Conservation (phyloP, 257 asterid species). For the Primulina eburnea region DNA sequence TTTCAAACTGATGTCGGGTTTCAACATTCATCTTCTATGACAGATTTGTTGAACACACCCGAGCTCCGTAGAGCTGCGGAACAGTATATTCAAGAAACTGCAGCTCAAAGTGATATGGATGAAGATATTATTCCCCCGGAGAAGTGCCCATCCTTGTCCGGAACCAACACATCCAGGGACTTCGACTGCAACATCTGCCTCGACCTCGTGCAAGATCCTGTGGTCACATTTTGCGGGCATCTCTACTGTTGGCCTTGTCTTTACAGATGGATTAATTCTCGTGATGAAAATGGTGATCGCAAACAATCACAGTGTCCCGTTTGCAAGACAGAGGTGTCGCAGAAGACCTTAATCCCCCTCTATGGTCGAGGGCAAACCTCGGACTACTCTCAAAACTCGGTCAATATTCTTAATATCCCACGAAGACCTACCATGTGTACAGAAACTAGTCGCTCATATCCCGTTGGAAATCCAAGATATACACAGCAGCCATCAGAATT, state of each 20-base stretch:
- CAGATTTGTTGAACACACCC: slow-evolving; percentile 2
- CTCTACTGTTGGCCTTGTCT: slow-evolving; percentile 91
- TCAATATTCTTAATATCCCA: slow-evolving; percentile 37
- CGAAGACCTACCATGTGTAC: slow-evolving; percentile 42
- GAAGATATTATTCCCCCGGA: slow-evolving; percentile 25
- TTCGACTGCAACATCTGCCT: slow-evolving; percentile 82
- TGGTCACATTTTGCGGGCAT: slow-evolving; percentile 83
- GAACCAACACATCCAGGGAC: slow-evolving; percentile 37
- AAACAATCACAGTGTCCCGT: slow-evolving; percentile 66
- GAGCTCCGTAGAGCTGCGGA: too few relatives aligned
- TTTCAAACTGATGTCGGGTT: background rate
- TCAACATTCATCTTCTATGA: background rate
- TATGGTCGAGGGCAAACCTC: slow-evolving; percentile 58
- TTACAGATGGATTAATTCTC: slow-evolving; percentile 63
- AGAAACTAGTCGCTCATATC: slow-evolving; percentile 17
- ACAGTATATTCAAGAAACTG: slow-evolving; percentile 26
- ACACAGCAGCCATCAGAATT: background rate
- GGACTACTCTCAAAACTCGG: slow-evolving; percentile 31
- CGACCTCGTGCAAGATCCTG: slow-evolving; percentile 66
- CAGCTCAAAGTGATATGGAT: slow-evolving; percentile 20
- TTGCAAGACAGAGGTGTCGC: slow-evolving; percentile 59
- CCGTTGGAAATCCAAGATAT: slow-evolving; percentile 29
- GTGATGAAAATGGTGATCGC: slow-evolving; percentile 29
- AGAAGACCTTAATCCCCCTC: slow-evolving; percentile 62
- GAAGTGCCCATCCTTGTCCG: slow-evolving; percentile 37